These are phyloP conservation scores for Huiozyma sinensis DNA, from an alignment of 805 yeast species.

Conservation along the genomic window DNA sequence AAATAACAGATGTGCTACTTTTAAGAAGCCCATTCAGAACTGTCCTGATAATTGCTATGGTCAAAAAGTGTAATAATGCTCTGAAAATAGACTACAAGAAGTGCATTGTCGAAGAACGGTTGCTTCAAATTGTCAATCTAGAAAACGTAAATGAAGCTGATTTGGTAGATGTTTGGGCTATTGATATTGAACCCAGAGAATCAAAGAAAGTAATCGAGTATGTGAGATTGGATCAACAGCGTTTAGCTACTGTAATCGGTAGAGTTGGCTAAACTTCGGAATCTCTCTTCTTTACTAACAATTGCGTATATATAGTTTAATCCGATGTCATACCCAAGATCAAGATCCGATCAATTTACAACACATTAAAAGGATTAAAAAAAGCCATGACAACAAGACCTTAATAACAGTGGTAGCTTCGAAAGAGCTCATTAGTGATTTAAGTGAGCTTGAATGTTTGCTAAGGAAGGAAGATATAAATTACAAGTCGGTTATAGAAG, in stretches of 20 bases:
- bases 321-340: slow-evolving; percentile 18
- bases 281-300: slow-evolving; percentile 1
- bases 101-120: slow-evolving; percentile 35
- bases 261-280: background rate
- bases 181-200: slow-evolving; percentile 32
- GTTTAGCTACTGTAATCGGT: slow-evolving; percentile 5
- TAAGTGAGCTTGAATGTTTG: slow-evolving; percentile 15
- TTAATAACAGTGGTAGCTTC: slow-evolving; percentile 39
- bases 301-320: slow-evolving; percentile 7
- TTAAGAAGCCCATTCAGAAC: background rate
- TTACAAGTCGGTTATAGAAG: slow-evolving; percentile 12
- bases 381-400: slow-evolving; percentile 12
- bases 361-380: slow-evolving; percentile 46
- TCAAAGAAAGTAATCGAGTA: slow-evolving; percentile 21
- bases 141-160: slow-evolving; percentile 15
- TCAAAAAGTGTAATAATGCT: slow-evolving; percentile 28
- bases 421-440: slow-evolving; percentile 22
- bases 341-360: slow-evolving; percentile 21
- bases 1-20: no score
- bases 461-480: slow-evolving; percentile 9
- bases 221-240: no score
- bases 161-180: slow-evolving; percentile 37
- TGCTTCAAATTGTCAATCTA: slow-evolving; percentile 35
- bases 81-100: slow-evolving; percentile 34
- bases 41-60: slow-evolving; percentile 21